phyloP scores from a whole-genome alignment of 1,139 yeast species.

The Yamadazyma friedrichii region DNA sequence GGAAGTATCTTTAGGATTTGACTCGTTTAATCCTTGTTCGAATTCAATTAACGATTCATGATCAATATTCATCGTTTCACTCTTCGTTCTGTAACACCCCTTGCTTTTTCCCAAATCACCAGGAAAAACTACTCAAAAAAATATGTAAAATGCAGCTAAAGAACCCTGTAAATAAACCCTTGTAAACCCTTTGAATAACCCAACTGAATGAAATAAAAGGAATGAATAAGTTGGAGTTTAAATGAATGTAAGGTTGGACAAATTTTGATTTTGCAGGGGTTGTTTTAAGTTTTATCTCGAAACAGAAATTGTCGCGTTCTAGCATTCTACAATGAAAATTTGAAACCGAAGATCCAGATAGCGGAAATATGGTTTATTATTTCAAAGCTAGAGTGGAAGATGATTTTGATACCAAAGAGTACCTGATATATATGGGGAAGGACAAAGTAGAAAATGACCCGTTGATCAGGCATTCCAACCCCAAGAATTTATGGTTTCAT shows the following conservation, averaged over 20 bases:
- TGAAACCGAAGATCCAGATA: not conserved
- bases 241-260: too few relatives aligned
- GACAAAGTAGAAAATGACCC: constrained; percentile 78
- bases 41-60: constrained; percentile 41
- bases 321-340: constrained; percentile 4
- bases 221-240: too few relatives aligned
- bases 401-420: constrained; percentile 33
- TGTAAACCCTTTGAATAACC: not conserved
- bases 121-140: too few relatives aligned
- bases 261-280: not conserved
- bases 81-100: too few relatives aligned
- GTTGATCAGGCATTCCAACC: constrained; percentile 66
- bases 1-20: constrained; percentile 19
- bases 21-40: constrained; percentile 38
- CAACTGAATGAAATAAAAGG: not conserved
- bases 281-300: constrained; percentile 5
- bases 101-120: too few relatives aligned
- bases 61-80: constrained; percentile 13
- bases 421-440: constrained; percentile 64
- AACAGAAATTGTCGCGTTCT: constrained; percentile 6
- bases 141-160: too few relatives aligned
- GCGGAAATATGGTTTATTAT: constrained; percentile 60
- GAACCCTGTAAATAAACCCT: too few relatives aligned
- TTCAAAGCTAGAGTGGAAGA: constrained; percentile 38
- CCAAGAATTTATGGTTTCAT: constrained; percentile 80